These are phyloP conservation scores for Canavalia gladiata DNA, from an alignment of 306 rosid genomes.

Conservation along the genomic window DNA sequence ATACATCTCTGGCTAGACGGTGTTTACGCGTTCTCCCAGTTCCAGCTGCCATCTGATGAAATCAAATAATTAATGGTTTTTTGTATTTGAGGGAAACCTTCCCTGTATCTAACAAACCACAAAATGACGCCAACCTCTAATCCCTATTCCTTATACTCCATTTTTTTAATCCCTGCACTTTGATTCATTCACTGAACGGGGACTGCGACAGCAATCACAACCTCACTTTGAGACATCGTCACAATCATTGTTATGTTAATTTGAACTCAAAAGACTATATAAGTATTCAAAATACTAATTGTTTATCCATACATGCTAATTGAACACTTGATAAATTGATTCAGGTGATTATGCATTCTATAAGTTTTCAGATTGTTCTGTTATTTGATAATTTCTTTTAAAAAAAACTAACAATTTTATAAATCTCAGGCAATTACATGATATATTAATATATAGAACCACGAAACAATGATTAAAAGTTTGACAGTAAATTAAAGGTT, in stretches of 20 bases:
- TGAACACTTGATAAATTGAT: neutral
- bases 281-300: neutral
- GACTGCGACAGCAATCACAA: slow-evolving; percentile 23
- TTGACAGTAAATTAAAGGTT: too few relatives aligned
- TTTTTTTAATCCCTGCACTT: slow-evolving; percentile 7
- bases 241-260: neutral
- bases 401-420: too few relatives aligned
- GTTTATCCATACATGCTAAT: neutral
- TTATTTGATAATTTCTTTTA: too few relatives aligned
- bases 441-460: too few relatives aligned
- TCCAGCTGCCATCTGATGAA: slow-evolving; percentile 51
- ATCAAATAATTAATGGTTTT: neutral
- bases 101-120: neutral
- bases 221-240: neutral
- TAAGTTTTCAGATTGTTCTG: too few relatives aligned
- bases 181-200: slow-evolving; percentile 29
- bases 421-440: too few relatives aligned
- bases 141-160: neutral
- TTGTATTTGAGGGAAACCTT: slow-evolving; percentile 17
- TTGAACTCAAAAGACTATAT: neutral
- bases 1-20: slow-evolving; percentile 48
- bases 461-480: too few relatives aligned
- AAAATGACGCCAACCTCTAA: neutral
- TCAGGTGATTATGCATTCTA: too few relatives aligned
- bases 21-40: slow-evolving; percentile 64